phyloP scores from a whole-genome alignment of 164 flowering plant genomes.

The Annona squamosa region DNA sequence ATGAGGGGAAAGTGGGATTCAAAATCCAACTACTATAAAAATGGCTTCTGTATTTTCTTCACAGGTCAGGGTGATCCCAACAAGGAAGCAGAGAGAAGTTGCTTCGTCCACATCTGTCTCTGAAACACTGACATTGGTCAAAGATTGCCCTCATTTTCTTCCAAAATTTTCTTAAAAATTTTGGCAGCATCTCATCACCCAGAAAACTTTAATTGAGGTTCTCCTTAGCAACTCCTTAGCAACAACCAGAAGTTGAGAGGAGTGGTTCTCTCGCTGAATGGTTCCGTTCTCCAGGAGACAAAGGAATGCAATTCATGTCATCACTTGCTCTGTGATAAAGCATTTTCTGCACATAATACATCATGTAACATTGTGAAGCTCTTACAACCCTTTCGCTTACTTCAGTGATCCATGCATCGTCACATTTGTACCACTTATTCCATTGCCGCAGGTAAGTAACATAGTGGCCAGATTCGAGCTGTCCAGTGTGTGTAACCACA shows the following conservation, averaged over 20 bases:
- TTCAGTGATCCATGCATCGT: constrained; percentile 66
- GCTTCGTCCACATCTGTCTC: neutral
- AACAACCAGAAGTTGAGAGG: constrained; percentile 48
- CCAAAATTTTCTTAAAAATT: neutral
- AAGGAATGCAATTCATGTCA: constrained; percentile 37
- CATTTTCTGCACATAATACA: constrained; percentile 51
- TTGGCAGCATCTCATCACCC: neutral
- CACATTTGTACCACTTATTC: constrained; percentile 66
- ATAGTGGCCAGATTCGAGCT: constrained; percentile 62
- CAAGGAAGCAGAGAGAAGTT: neutral
- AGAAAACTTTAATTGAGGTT: neutral
- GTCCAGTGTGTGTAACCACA: constrained; percentile 58
- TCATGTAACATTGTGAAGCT: constrained; percentile 56
- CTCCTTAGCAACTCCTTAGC: constrained; percentile 41
- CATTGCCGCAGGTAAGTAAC: constrained; percentile 47
- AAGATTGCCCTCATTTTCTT: neutral
- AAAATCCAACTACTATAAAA: neutral
- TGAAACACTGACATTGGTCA: neutral
- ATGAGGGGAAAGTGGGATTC: neutral
- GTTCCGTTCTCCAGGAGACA: constrained; percentile 23
- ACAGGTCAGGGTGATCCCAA: no score
- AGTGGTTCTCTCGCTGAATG: constrained; percentile 21
- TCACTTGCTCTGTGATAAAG: constrained; percentile 33
- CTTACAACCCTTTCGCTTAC: constrained; percentile 51
- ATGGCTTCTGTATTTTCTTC: no score